These are phyloP conservation scores for Mortierella hygrophila DNA, from an alignment of 192 early-diverging fungal species.

Conservation along the genomic window DNA sequence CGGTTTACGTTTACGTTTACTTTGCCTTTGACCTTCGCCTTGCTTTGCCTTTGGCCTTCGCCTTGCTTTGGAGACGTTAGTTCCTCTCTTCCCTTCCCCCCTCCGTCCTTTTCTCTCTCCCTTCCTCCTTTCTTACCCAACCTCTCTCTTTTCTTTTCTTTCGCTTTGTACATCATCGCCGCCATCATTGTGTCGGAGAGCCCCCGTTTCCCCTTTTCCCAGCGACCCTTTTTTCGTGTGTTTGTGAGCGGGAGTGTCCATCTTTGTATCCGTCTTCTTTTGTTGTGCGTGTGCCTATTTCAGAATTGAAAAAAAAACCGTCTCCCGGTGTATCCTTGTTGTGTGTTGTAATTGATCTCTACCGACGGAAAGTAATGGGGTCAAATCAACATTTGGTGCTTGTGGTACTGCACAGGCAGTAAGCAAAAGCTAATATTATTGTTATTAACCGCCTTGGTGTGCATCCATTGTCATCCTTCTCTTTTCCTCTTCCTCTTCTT, in stretches of 20 bases:
- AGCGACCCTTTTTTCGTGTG: neutral
- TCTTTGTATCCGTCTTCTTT: neutral
- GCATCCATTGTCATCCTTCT: neutral
- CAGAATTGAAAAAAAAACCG: neutral
- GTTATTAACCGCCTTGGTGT: neutral
- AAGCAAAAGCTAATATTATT: neutral
- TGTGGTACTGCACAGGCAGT: neutral
- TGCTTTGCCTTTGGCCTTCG: too few relatives aligned
- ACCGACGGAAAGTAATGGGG: neutral
- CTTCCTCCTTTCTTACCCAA: neutral
- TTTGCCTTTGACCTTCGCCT: too few relatives aligned
- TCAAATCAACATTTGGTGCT: neutral
- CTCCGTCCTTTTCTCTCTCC: neutral
- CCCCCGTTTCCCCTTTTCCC: neutral
- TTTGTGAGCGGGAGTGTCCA: neutral
- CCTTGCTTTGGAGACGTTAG: too few relatives aligned
- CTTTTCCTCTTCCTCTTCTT: neutral
- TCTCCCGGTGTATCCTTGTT: neutral
- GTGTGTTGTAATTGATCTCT: neutral
- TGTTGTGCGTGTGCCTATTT: neutral
- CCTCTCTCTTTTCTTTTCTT: neutral
- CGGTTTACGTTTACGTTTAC: too few relatives aligned
- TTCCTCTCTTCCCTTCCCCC: neutral
- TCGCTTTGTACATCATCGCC: neutral
- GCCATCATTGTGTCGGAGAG: neutral